Base-by-base conservation (phyloP, 192 early-diverging fungal species). In the Diversispora epigaea region DNA sequence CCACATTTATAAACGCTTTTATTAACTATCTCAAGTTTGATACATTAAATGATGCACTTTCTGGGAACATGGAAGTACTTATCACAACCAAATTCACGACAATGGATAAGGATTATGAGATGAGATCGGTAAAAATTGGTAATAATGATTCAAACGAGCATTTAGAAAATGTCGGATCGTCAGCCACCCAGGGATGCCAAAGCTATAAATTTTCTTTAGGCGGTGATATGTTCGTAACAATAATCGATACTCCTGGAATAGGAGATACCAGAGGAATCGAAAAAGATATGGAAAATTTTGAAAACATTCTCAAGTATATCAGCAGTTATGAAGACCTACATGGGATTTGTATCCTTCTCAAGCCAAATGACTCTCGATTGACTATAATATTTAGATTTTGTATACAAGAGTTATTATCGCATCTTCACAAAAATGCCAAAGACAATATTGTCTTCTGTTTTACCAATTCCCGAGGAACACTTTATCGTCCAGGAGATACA, bases 1-100 rank as follows among this genome's bases (percentile, higher is more conserved):
- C 79, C 7, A 80, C 75, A 22, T 80, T 76, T 72, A 80, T 80
- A 66, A 80, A 80, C 22, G 70, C 69, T 55, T 73, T 80, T 66
- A 62, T 56, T 7, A 80, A 80, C 63, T 80, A 80, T 65, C 68
- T 80, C 1, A 68, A 39, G 66, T 80, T 72, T 47, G 69, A 77
- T 8, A 80, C 56, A 8, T 57, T 80, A 70, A 50, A 80, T 43
- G 63, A 72, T 47, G 75, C 76, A 40, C 40, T 76, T 54, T 2
- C 19, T 22, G 66, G 54, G 63, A 39, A 77, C 44, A 55, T 73
- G 69, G 71, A 47, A 7, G 45, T 57, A 6, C 60, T 77, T 40
- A 80, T 80, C 39, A 46, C 68, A 54, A 73, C 79, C 9, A 77
- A 40, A 19, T 80, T 77, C 56, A 71, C 64, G 11, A 60, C 63